Evolutionary conservation across 768 basidiomycete genomes (phyloP).

Genomic region (Daedaleopsis sinensis): DNA sequence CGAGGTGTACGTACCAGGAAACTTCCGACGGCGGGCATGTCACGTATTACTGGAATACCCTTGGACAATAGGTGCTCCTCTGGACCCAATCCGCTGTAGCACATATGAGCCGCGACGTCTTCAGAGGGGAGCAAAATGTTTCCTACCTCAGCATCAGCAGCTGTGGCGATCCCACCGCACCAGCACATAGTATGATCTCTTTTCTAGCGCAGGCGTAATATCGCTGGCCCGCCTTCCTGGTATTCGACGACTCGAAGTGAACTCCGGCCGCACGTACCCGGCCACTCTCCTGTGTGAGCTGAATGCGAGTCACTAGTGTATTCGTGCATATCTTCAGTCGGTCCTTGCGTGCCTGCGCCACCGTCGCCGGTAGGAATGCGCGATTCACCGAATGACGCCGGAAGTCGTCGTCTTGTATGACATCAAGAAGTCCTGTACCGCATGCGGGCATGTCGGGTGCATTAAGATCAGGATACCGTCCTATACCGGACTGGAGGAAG

Average conservation of each 20-base stretch:
- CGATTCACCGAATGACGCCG: constrained; percentile 22
- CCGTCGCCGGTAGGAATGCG: constrained; percentile 21
- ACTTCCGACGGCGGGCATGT: constrained; percentile 30
- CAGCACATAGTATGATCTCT: constrained; percentile 26
- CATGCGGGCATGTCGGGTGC: constrained; percentile 18
- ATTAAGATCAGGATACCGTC: constrained; percentile 19
- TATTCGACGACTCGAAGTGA: constrained; percentile 6
- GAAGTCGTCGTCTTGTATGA: constrained; percentile 19
- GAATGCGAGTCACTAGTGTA: neutral
- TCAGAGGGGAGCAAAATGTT: too few relatives aligned
- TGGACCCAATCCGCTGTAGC: constrained; percentile 27
- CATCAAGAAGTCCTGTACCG: constrained; percentile 18
- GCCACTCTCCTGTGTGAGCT: neutral
- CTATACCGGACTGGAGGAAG: constrained; percentile 17
- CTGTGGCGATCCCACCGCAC: constrained; percentile 20
- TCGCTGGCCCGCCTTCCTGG: constrained; percentile 6
- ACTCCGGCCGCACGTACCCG: constrained; percentile 4
- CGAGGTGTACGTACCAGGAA: constrained; percentile 13
- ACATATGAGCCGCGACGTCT: too few relatives aligned
- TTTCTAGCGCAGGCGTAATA: constrained; percentile 14
- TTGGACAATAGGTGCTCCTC: constrained; percentile 14
- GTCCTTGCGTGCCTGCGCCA: constrained; percentile 7
- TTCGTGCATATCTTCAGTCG: constrained; percentile 4
- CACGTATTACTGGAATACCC: constrained; percentile 16
- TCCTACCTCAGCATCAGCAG: constrained; percentile 24